phyloP scores from a whole-genome alignment of 345 rosid genomes.

The Rhizophora mangle region DNA sequence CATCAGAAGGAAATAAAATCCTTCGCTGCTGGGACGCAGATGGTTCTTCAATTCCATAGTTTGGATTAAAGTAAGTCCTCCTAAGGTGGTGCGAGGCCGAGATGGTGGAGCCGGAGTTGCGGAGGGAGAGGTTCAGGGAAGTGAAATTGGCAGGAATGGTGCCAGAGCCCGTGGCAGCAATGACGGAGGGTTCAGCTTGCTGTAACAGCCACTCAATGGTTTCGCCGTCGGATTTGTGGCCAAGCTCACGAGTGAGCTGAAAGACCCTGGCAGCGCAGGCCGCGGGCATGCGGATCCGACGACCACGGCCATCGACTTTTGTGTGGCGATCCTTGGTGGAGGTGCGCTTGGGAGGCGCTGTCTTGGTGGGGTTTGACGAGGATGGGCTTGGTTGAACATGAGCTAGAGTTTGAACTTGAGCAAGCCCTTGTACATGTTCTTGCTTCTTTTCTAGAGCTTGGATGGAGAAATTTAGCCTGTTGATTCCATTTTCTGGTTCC shows the following conservation, averaged over 20 bases:
- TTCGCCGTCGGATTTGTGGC: constrained; percentile 87
- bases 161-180: constrained; percentile 93
- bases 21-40: constrained; percentile 22
- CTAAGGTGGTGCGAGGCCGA: constrained; percentile 63
- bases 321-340: constrained; percentile 89
- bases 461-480: constrained; percentile 67
- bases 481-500: constrained; percentile 68
- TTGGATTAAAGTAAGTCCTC: constrained; percentile 43
- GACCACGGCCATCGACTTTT: constrained; percentile 90
- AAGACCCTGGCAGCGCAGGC: constrained; percentile 90
- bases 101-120: constrained; percentile 71
- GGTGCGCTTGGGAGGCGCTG: constrained; percentile 61
- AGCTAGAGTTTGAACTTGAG: constrained; percentile 20
- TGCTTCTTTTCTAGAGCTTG: constrained; percentile 58
- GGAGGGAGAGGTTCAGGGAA: constrained; percentile 80
- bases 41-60: constrained; percentile 21
- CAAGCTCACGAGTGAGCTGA: constrained; percentile 87
- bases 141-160: constrained; percentile 90
- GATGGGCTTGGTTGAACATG: constrained; percentile 10
- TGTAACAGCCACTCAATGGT: constrained; percentile 87
- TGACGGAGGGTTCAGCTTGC: constrained; percentile 88
- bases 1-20: constrained; percentile 23
- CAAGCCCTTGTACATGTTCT: constrained; percentile 5
- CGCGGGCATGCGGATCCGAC: constrained; percentile 95
- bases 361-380: constrained; percentile 35